Percentiles rank a stretch among this genome's conserved stretches.
phyloP scores from a whole-genome alignment of 179 eudicot genomes.

The Carnegiea gigantea region DNA sequence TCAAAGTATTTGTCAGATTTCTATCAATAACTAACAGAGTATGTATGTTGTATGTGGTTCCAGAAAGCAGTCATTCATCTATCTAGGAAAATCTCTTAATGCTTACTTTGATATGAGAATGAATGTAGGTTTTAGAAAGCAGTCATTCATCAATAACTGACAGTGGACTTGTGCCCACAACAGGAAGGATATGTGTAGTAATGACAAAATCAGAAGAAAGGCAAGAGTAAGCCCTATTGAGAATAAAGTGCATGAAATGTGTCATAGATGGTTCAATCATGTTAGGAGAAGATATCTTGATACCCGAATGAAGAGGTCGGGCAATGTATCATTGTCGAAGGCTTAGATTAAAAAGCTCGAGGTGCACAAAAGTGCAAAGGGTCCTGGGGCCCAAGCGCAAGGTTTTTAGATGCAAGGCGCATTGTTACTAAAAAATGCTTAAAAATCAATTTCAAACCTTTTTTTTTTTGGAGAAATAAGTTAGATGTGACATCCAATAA shows the following conservation, averaged over 20 bases:
- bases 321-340: neutral
- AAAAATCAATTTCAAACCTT: no score
- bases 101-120: neutral
- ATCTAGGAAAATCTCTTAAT: neutral
- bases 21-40: neutral
- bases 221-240: neutral
- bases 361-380: no score
- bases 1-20: neutral
- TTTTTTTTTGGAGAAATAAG: no score
- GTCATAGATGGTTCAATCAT: neutral
- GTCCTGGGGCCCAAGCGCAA: no score
- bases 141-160: no score
- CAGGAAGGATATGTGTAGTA: neutral
- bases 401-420: no score
- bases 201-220: neutral
- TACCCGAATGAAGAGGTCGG: neutral
- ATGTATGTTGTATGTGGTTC: neutral
- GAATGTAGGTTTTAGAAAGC: no score
- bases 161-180: neutral
- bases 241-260: neutral
- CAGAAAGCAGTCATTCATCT: neutral
- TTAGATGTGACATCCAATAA: no score
- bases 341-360: no score
- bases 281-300: constrained; percentile 1
- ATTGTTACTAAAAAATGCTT: no score